phyloP scores from a whole-genome alignment of 495 filamentous ascomycete genomes.

The Articulospora tetracladia region DNA sequence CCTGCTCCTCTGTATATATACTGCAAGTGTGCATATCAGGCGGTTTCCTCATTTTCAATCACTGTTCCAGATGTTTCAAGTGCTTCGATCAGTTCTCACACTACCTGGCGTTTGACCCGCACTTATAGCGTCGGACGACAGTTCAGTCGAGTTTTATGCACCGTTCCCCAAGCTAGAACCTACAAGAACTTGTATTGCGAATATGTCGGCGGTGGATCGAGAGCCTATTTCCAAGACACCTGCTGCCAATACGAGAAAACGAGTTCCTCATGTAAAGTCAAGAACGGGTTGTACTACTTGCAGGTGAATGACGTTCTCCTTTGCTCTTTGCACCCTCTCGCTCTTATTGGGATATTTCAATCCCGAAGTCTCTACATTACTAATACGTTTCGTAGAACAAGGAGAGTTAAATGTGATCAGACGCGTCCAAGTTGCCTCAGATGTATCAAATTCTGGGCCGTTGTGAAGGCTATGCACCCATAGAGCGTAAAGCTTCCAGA shows the following conservation, averaged over 20 bases:
- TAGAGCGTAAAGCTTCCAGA: not conserved
- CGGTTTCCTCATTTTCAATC: no score
- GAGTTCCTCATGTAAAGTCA: not conserved
- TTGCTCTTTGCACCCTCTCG: not conserved
- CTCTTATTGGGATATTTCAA: not conserved
- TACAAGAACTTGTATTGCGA: not conserved
- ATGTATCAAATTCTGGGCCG: not conserved
- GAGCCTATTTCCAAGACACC: not conserved
- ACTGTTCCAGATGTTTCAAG: no score
- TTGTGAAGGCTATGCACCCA: not conserved
- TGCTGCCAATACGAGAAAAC: not conserved
- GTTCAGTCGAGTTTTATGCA: no score
- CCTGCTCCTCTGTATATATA: no score
- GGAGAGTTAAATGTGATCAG: conserved; percentile 5
- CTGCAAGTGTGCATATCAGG: no score
- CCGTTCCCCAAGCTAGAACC: no score
- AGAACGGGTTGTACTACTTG: conserved; percentile 1
- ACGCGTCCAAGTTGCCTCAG: not conserved
- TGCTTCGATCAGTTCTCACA: no score
- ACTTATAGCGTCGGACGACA: no score
- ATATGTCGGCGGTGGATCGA: not conserved
- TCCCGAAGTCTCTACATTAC: not conserved
- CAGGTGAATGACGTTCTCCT: not conserved
- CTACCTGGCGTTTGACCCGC: no score
- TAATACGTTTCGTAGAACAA: not conserved